Evolutionary conservation across 306 rosid genomes (phyloP).

Genomic region (Quillaja saponaria): DNA sequence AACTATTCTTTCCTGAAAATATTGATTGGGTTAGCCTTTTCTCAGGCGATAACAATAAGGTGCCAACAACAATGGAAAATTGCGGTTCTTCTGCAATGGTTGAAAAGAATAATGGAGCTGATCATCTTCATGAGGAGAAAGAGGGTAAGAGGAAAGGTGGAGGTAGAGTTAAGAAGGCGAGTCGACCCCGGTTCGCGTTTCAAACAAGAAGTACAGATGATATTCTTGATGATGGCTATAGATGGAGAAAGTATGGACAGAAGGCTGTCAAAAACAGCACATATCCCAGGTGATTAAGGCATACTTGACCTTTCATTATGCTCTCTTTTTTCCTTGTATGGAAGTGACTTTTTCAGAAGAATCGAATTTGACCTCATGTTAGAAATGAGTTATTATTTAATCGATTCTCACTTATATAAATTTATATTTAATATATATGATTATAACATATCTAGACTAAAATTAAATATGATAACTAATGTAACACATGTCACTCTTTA

Average conservation of each 20-base stretch:
- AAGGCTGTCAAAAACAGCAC: conserved; percentile 80
- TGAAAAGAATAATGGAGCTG: conserved; percentile 17
- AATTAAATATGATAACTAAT: too few relatives aligned
- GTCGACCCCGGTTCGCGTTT: conserved; percentile 76
- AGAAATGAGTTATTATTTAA: too few relatives aligned
- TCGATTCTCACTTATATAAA: too few relatives aligned
- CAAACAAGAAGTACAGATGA: conserved; percentile 87
- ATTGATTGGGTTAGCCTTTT: conserved; percentile 71
- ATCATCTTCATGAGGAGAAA: conserved; percentile 22
- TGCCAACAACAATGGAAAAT: conserved; percentile 15
- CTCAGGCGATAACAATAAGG: conserved; percentile 34
- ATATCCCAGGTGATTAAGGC: conserved; percentile 60
- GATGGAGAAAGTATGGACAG: conserved; percentile 98
- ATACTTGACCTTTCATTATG: too few relatives aligned
- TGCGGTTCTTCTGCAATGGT: conserved; percentile 21
- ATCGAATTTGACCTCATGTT: too few relatives aligned
- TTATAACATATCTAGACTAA: too few relatives aligned
- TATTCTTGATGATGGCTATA: conserved; percentile 90
- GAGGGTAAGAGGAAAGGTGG: conserved; percentile 35
- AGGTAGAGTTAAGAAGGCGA: conserved; percentile 46
- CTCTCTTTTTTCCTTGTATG: too few relatives aligned
- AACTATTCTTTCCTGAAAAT: conserved; percentile 30
- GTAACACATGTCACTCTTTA: too few relatives aligned
- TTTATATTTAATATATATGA: too few relatives aligned
- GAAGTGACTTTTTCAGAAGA: too few relatives aligned